Percentiles rank a stretch among this genome's conserved stretches.
phyloP scores from a whole-genome alignment of 2,329 filamentous ascomycete species.

The Fusarium verticillioides region DNA sequence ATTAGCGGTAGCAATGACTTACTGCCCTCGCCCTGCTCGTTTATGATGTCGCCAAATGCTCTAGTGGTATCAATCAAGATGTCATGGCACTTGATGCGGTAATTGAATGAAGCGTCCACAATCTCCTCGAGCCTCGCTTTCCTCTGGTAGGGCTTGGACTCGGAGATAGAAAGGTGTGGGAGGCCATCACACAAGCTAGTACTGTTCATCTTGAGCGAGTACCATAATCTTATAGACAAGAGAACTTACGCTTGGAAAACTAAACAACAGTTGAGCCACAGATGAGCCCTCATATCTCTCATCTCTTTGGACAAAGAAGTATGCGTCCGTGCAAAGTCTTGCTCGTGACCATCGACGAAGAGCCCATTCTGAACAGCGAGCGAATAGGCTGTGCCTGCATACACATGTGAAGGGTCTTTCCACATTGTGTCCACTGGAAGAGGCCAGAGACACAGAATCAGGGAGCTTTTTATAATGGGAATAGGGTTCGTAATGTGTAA shows the following conservation, averaged over 20 bases:
- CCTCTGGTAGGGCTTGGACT: not conserved
- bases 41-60: not conserved
- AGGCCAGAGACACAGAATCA: conserved; percentile 1
- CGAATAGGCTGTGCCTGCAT: not conserved
- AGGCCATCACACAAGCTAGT: not conserved
- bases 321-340: conserved; percentile 4
- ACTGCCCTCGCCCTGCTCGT: not conserved
- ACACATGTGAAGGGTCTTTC: conserved; percentile 6
- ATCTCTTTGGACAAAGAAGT: not conserved
- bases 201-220: not conserved
- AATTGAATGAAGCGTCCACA: not conserved
- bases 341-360: not conserved
- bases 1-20: not conserved
- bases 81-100: not conserved
- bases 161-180: not conserved
- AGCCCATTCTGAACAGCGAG: conserved; percentile 4
- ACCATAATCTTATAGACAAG: too few species aligned
- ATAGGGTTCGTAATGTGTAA: not conserved
- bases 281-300: not conserved
- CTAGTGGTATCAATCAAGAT: not conserved
- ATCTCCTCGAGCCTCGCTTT: not conserved
- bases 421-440: not conserved
- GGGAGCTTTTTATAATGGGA: not conserved
- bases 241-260: conserved; percentile 4
- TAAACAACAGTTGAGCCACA: not conserved